Evolutionary conservation across 2,329 filamentous ascomycete species (phyloP).

Genomic region (Coniochaeta sp.): DNA sequence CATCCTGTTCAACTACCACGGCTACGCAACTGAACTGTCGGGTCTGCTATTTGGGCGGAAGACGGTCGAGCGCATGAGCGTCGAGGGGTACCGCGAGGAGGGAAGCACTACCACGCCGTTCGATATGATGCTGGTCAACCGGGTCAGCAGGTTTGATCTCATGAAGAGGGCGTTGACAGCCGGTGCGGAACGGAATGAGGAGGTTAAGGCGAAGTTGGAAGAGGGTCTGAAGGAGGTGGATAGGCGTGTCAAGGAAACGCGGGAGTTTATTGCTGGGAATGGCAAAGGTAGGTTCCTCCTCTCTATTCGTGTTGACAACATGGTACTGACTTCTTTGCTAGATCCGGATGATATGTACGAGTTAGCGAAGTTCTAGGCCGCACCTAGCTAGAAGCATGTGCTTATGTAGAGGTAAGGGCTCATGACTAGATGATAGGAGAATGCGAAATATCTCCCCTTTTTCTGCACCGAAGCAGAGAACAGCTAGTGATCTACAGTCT

Average conservation of each 20-base stretch:
- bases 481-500: no score
- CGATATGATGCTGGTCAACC: conserved; percentile 61
- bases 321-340: conserved; percentile 15
- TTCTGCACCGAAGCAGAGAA: no score
- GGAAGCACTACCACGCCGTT: conserved; percentile 62
- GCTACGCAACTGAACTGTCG: conserved; percentile 53
- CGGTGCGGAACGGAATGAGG: conserved; percentile 38
- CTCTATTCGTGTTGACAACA: not conserved
- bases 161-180: conserved; percentile 45
- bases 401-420: no score
- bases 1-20: conserved; percentile 62
- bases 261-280: conserved; percentile 42
- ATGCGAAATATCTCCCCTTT: no score
- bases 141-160: conserved; percentile 53
- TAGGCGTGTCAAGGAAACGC: conserved; percentile 38
- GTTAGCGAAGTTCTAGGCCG: conserved; percentile 30
- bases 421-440: no score
- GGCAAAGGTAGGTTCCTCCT: conserved; percentile 39
- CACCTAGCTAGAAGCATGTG: no score
- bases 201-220: conserved; percentile 36
- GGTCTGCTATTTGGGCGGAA: conserved; percentile 54
- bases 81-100: conserved; percentile 58
- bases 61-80: conserved; percentile 41
- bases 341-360: conserved; percentile 48
- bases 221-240: conserved; percentile 40